A percentile compares a stretch with the other conserved stretches of the same genome.
Evolutionary conservation across 169 alveolate species (phyloP).

Genomic region (Cryptosporidium tyzzeri): DNA sequence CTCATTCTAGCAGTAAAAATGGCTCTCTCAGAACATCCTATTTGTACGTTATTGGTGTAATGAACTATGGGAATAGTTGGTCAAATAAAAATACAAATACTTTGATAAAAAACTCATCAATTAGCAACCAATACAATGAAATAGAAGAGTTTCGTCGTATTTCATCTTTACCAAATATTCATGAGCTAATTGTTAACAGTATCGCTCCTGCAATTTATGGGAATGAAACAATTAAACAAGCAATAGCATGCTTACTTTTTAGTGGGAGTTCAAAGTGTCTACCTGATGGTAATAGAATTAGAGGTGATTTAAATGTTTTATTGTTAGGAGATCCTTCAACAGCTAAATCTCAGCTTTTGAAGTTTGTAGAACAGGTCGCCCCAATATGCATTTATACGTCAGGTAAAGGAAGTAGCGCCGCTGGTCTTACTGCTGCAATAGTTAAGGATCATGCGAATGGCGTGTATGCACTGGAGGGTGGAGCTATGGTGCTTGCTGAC

Average conservation of each 20-base stretch:
- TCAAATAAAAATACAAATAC: constrained; percentile 78
- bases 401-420: constrained; percentile 99
- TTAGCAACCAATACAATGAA: constrained; percentile 77
- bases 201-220: constrained; percentile 99
- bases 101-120: constrained; percentile 77
- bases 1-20: constrained; percentile 8
- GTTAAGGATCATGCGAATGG: constrained; percentile 91
- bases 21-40: constrained; percentile 83
- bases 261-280: constrained; percentile 98
- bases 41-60: constrained; percentile 86
- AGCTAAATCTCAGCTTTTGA: constrained; percentile 97
- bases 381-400: constrained; percentile 98
- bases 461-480: constrained; percentile 98
- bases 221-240: constrained; percentile 95
- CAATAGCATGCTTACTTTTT: constrained; percentile 97
- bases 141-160: constrained; percentile 83
- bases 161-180: constrained; percentile 92
- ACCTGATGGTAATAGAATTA: constrained; percentile 95
- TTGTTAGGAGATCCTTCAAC: constrained; percentile 99
- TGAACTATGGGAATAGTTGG: constrained; percentile 79
- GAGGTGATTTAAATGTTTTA: constrained; percentile 96
- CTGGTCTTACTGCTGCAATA: constrained; percentile 99
- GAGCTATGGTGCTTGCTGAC: constrained; percentile 99
- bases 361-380: constrained; percentile 97
- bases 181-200: constrained; percentile 89